phyloP scores from a whole-genome alignment of 2,329 filamentous ascomycete species.

The Rhinocladiella similis region DNA sequence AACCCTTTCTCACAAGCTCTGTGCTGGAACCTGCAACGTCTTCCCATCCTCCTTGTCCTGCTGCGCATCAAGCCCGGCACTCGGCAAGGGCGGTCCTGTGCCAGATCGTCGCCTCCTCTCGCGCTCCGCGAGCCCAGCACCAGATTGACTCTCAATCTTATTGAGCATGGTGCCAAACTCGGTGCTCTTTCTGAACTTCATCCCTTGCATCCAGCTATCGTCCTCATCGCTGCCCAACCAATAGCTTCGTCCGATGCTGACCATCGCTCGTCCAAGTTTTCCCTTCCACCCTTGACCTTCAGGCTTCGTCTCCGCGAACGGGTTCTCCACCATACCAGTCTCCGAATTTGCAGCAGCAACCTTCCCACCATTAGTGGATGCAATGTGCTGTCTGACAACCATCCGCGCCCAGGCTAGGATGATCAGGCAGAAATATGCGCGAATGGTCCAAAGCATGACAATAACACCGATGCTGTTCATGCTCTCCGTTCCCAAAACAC shows the following conservation, averaged over 20 bases:
- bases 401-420: slow-evolving; percentile 80
- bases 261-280: slow-evolving; percentile 74
- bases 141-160: slow-evolving; percentile 35
- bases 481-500: slow-evolving; percentile 63
- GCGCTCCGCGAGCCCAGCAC: slow-evolving; percentile 49
- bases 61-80: slow-evolving; percentile 10
- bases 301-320: slow-evolving; percentile 69
- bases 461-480: slow-evolving; percentile 79
- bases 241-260: slow-evolving; percentile 71
- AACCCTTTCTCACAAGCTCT: slow-evolving; percentile 10
- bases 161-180: slow-evolving; percentile 47
- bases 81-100: slow-evolving; percentile 52
- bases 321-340: slow-evolving; percentile 56
- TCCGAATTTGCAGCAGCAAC: slow-evolving; percentile 49
- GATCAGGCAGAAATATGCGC: slow-evolving; percentile 80
- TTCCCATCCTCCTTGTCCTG: slow-evolving; percentile 17
- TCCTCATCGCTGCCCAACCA: slow-evolving; percentile 70
- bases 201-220: slow-evolving; percentile 49
- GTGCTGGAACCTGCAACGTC: slow-evolving; percentile 23
- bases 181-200: slow-evolving; percentile 45
- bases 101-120: slow-evolving; percentile 63
- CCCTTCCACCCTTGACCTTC: slow-evolving; percentile 79
- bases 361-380: slow-evolving; percentile 42
- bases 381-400: slow-evolving; percentile 69
- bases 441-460: slow-evolving; percentile 68